Base-by-base conservation (phyloP, 2,329 filamentous ascomycete genomes). In the Aurifilum marmelostoma region DNA sequence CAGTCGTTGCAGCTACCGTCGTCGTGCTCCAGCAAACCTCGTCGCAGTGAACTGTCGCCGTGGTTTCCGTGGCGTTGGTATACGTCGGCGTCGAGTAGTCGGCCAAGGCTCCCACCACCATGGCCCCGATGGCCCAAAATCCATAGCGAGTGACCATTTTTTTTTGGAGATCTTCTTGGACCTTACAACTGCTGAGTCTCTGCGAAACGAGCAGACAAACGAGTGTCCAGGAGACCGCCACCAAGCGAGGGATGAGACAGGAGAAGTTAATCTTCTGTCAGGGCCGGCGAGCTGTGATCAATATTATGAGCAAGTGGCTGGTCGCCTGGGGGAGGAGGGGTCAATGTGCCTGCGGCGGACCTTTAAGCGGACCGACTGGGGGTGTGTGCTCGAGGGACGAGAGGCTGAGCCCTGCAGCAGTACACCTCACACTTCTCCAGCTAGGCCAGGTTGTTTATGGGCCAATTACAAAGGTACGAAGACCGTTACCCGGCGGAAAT, bases 61-160 rank as follows among this genome's bases (percentile, higher is more conserved):
- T 71, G 47, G 67, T 37, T 2, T 52, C 63, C 5, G 69, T 71
- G 47, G n/a, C 61, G 54, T 71, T 71, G 29, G 34, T 29, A 50
- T 69, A 67, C 32, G 60, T 34, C 16, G 65, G 50, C 32, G 54
- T 39, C 54, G 52, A 61, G 37, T 37, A 61, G 29, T 37, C 43
- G n/a, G 69, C 67, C 21, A 39, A 63, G 11, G 61, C 65, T 43
- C 69, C 64, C 56, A 64, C 43, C 16, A 50, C 67, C 59, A 71
- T 50, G 39, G 62, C 50, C 60, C 64, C 67, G 58, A 71, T 18
- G 64, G 56, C 67, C 65, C 47, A 56, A 16, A 60, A 43, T 60
- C 62, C 47, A 69, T 58, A 67, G 56, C 63, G 68, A 71, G 69
- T 65, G 62, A 69, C 56, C 69, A 71, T 71, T 29, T 43, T 67